A percentile compares a stretch with the other conserved stretches of the same genome.
Conservation (phyloP, 2,329 filamentous ascomycete genomes). For the Arthrocladium fulminans region DNA sequence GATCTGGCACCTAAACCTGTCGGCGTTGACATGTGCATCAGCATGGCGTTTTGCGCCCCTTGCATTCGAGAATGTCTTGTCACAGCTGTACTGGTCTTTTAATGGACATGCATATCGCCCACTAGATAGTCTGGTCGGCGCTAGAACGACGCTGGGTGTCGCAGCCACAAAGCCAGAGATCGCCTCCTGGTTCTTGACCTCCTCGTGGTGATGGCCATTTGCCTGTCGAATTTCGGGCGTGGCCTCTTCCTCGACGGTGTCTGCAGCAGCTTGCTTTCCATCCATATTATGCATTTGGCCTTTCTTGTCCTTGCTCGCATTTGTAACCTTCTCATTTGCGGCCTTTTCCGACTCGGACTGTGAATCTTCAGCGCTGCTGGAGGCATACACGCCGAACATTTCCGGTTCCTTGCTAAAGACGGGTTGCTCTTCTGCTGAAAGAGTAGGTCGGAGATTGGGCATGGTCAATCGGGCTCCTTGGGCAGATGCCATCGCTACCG, state of each 20-base stretch:
- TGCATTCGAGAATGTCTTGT: conserved; percentile 12
- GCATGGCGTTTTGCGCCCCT: conserved; percentile 17
- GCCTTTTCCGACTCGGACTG: neutral
- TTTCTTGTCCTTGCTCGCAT: neutral
- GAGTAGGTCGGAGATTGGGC: neutral
- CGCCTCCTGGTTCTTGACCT: neutral
- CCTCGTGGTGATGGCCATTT: no score
- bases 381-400: conserved; percentile 19
- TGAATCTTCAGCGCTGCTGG: neutral
- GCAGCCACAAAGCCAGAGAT: neutral
- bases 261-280: neutral
- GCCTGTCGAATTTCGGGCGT: neutral
- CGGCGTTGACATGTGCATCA: conserved; percentile 9
- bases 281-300: neutral
- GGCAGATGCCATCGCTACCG: neutral
- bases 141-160: neutral
- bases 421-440: conserved; percentile 7
- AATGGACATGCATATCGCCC: conserved; percentile 17
- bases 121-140: neutral
- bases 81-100: conserved; percentile 11
- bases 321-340: neutral
- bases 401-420: conserved; percentile 18
- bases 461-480: neutral
- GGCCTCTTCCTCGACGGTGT: conserved; percentile 1
- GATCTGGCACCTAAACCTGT: conserved; percentile 12